These are phyloP conservation scores for Amanita pseudoporphyria DNA, from an alignment of 768 basidiomycete species.

Conservation along the genomic window DNA sequence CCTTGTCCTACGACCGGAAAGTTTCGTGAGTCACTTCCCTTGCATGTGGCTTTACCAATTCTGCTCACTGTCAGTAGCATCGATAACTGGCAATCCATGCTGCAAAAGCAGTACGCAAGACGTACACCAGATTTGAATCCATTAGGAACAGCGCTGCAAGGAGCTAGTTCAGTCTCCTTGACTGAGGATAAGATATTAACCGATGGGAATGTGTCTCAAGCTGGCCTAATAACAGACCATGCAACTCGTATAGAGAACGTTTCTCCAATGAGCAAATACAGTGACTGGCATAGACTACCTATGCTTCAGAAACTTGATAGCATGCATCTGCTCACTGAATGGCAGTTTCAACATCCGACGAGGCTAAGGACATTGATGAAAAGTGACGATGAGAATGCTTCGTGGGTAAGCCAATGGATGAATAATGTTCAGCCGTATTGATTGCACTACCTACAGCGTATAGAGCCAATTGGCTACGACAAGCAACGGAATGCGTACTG, in stretches of 20 bases:
- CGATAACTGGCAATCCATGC: conserved; percentile 69
- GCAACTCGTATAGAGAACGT: not conserved
- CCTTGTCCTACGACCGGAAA: conserved; percentile 74
- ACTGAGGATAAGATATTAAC: not conserved
- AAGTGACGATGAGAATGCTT: conserved; percentile 64
- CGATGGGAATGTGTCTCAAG: conserved; percentile 12
- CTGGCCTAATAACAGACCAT: not conserved
- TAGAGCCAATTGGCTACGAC: conserved; percentile 82
- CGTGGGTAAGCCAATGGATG: conserved; percentile 49
- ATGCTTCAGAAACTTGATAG: conserved; percentile 69
- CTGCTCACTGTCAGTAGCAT: conserved; percentile 31
- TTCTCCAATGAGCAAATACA: conserved; percentile 15
- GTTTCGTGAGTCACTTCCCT: conserved; percentile 44
- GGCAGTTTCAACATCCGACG: conserved; percentile 78
- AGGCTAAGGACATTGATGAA: conserved; percentile 67
- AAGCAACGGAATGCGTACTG: conserved; percentile 73
- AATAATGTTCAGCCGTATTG: conserved; percentile 6
- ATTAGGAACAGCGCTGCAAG: conserved; percentile 49
- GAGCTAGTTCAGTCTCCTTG: conserved; percentile 14
- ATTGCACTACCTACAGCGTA: conserved; percentile 41
- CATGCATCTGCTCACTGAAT: conserved; percentile 65
- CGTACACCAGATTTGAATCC: conserved; percentile 65
- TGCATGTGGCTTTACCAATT: not conserved
- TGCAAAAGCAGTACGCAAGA: conserved; percentile 71
- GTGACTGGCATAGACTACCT: conserved; percentile 63